Conservation (phyloP, 805 yeast genomes). For the Cyberlindnera amylophila region DNA sequence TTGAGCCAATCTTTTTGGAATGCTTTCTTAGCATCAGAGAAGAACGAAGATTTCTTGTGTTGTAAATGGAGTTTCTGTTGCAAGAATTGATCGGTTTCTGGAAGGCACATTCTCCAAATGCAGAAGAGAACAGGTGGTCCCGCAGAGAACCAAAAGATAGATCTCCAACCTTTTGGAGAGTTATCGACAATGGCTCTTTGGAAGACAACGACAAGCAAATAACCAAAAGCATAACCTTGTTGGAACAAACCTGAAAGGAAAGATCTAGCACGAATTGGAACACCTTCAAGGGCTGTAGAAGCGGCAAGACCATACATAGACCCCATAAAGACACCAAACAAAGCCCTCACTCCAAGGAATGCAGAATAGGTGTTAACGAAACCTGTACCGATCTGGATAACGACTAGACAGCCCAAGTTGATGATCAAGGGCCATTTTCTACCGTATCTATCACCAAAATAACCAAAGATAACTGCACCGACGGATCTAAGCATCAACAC, state of each 20-base stretch:
- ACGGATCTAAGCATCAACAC: slow-evolving; percentile 67
- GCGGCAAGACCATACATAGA: slow-evolving; percentile 43
- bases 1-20: slow-evolving; percentile 53
- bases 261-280: slow-evolving; percentile 52
- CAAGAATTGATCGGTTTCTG: slow-evolving; percentile 51
- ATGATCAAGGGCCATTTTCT: slow-evolving; percentile 54
- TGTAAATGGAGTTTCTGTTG: slow-evolving; percentile 37
- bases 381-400: slow-evolving; percentile 61
- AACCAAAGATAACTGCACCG: slow-evolving; percentile 61
- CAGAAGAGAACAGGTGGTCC: slow-evolving; percentile 45
- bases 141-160: slow-evolving; percentile 68
- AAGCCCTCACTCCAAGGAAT: slow-evolving; percentile 58
- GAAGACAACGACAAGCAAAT: slow-evolving; percentile 60
- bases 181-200: slow-evolving; percentile 58
- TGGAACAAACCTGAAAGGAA: slow-evolving; percentile 67
- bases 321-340: slow-evolving; percentile 58
- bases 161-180: slow-evolving; percentile 53
- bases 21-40: slow-evolving; percentile 32
- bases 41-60: slow-evolving; percentile 30
- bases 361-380: slow-evolving; percentile 53
- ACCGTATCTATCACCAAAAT: slow-evolving; percentile 56
- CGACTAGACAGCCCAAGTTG: slow-evolving; percentile 43
- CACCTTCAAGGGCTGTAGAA: slow-evolving; percentile 40
- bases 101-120: slow-evolving; percentile 39
- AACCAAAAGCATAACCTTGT: slow-evolving; percentile 77